A percentile compares a stretch with the other conserved stretches of the same genome.
Evolutionary conservation across 257 asterid genomes (phyloP).

Genomic region (Salvia splendens): DNA sequence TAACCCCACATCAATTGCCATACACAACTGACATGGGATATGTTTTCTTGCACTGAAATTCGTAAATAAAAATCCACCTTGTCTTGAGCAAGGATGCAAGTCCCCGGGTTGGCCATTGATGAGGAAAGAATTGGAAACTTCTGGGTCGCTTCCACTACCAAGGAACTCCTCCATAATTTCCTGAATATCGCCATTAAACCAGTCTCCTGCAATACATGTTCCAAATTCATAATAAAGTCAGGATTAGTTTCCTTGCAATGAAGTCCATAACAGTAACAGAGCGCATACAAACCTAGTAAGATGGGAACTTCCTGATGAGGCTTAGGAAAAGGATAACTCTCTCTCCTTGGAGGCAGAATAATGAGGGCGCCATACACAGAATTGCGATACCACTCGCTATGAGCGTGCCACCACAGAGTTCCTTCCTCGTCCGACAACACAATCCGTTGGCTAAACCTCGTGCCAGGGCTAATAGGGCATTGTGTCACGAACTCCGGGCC

Average conservation of each 20-base stretch:
- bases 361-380: constrained; percentile 58
- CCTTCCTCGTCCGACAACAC: constrained; percentile 62
- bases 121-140: constrained; percentile 48
- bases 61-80: too few relatives aligned
- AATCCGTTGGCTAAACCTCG: constrained; percentile 44
- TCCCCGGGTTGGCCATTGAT: constrained; percentile 70
- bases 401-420: constrained; percentile 82
- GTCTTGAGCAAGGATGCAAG: constrained; percentile 45
- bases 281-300: constrained; percentile 41
- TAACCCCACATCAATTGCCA: too few relatives aligned
- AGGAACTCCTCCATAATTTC: constrained; percentile 44
- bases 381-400: constrained; percentile 58
- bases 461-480: constrained; percentile 60
- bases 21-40: too few relatives aligned
- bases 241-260: too few relatives aligned
- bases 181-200: constrained; percentile 47
- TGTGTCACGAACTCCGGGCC: constrained; percentile 68
- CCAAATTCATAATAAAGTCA: not conserved
- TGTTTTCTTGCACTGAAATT: too few relatives aligned
- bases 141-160: constrained; percentile 42
- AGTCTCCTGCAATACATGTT: constrained; percentile 38
- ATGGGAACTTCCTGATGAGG: constrained; percentile 54
- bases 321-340: constrained; percentile 46
- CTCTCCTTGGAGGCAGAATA: constrained; percentile 35
- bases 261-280: not conserved